Base-by-base conservation (phyloP, 2,329 filamentous ascomycete genomes). In the Domatiomyces catenatus region DNA sequence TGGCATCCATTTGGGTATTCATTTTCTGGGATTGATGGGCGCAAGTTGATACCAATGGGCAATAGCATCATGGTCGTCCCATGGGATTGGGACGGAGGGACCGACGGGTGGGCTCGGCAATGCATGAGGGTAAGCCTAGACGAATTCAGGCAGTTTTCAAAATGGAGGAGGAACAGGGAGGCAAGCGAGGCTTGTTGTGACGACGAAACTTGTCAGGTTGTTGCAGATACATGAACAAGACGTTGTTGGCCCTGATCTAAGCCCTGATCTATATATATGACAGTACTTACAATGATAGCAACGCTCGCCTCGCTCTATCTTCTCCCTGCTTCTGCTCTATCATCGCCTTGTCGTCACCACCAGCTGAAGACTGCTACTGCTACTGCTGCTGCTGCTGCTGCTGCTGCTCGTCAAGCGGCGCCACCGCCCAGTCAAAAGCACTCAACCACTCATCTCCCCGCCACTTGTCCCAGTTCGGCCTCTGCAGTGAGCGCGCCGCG, bases 401-500 rank as follows among this genome's bases (percentile, higher is more conserved):
- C n/a, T n/a, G n/a, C 47, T 64, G 65, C 18, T 56, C 65, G 58
- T 64, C 61, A 42, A 44, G 53, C 54, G n/a, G n/a, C n/a, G n/a
- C n/a, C n/a, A n/a, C n/a, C n/a, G 55, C 53, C 56, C 57, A 62
- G 43, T 48, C 50, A 52, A 63, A 63, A 47, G 57, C 57, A 44
- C 48, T 51, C 56, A 64, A 50, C 56, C 60, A 62, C 18, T n/a
- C 57, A 65, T 70, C 55, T 75, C 69, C 77, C 26, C 66, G 49
- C 60, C 70, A 76, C 45, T 58, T 59, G 52, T 57, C 58, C 66
- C 81, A 98, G 20, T 66, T 74, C 28, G 75, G 68, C 56, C 92
- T 72, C 48, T 69, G 75, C 62, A 98, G 69, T 69, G 86, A 92
- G 60, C 73, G 70, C 58, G 75, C 74, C 44, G 88, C 84, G 50